Evolutionary conservation across 2,329 filamentous ascomycete genomes (phyloP).

Genomic region (Corynespora cassiicola): DNA sequence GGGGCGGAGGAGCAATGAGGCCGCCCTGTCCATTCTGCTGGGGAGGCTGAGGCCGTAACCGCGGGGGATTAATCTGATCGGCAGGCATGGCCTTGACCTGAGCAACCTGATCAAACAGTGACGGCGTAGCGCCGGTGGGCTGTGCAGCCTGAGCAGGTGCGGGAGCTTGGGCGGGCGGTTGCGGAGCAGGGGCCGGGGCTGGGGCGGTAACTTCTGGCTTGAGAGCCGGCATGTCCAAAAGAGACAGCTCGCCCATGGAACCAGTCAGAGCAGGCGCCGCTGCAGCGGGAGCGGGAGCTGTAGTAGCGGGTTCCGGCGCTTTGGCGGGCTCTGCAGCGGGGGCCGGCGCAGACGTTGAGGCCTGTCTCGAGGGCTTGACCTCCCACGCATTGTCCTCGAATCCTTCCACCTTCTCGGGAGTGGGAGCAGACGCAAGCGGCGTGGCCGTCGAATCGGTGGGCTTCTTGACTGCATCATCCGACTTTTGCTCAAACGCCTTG

Average conservation of each 20-base stretch:
- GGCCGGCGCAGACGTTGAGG: conserved; percentile 47
- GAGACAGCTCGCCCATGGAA: conserved; percentile 71
- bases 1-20: conserved; percentile 78
- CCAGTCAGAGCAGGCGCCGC: conserved; percentile 59
- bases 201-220: conserved; percentile 49
- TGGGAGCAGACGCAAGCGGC: conserved; percentile 56
- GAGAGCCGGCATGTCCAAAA: conserved; percentile 60
- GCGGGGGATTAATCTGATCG: conserved; percentile 49
- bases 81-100: conserved; percentile 45
- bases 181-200: conserved; percentile 46
- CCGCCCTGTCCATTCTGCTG: conserved; percentile 65
- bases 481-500: conserved; percentile 77
- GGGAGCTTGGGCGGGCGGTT: conserved; percentile 47
- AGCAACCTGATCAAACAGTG: conserved; percentile 44
- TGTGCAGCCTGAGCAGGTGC: conserved; percentile 41
- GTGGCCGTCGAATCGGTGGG: conserved; percentile 56
- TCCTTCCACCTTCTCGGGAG: conserved; percentile 61
- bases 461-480: conserved; percentile 52
- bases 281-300: conserved; percentile 61
- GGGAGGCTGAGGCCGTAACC: conserved; percentile 76
- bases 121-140: conserved; percentile 53
- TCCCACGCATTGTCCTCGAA: conserved; percentile 99
- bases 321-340: conserved; percentile 47
- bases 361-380: conserved; percentile 79
- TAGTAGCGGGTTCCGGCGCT: conserved; percentile 47